phyloP scores from a whole-genome alignment of 2,329 filamentous ascomycete species.

The Calonectria naviculata region DNA sequence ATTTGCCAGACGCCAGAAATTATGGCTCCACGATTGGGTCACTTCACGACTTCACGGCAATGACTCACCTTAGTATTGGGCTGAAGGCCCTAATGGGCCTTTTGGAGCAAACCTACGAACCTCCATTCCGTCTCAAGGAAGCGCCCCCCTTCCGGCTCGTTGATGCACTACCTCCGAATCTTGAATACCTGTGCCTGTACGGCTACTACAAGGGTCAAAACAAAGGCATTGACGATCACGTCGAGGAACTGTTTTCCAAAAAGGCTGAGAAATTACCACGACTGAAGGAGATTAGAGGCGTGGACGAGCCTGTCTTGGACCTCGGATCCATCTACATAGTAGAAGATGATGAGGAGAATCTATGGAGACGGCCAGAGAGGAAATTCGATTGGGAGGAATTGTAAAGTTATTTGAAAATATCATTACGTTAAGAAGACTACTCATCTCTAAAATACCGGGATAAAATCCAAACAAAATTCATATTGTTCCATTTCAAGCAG shows the following conservation, averaged over 20 bases:
- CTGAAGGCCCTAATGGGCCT: neutral
- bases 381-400: neutral
- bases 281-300: neutral
- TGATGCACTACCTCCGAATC: constrained; percentile 12
- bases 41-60: constrained; percentile 6
- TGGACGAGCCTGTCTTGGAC: constrained; percentile 5
- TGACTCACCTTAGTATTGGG: constrained; percentile 15
- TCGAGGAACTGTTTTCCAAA: constrained; percentile 13
- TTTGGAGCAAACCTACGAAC: neutral
- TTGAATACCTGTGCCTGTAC: constrained; percentile 22
- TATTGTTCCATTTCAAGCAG: no score
- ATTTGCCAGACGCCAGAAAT: neutral
- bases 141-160: constrained; percentile 14
- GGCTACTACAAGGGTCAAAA: constrained; percentile 15
- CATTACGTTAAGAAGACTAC: no score
- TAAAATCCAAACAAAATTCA: no score
- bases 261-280: neutral
- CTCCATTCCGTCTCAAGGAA: neutral
- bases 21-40: constrained; percentile 16
- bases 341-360: neutral
- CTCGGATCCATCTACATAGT: neutral
- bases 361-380: neutral
- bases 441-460: no score
- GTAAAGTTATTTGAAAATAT: neutral
- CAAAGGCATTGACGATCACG: constrained; percentile 2